Base-by-base conservation (phyloP, 371 early-diverging fungal genomes). In the Mortierella sp. region DNA sequence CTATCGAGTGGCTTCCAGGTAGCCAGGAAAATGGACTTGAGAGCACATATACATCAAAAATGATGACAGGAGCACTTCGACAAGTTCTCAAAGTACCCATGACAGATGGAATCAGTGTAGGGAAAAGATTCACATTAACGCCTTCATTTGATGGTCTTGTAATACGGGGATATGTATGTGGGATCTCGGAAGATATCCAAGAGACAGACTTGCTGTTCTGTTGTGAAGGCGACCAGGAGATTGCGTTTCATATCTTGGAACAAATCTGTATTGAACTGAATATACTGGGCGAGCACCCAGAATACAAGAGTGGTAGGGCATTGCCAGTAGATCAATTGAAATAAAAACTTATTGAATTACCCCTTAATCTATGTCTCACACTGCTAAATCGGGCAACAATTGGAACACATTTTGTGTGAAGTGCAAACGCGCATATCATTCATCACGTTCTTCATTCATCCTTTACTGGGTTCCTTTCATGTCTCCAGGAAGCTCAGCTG, bases 51-150 rank as follows among this genome's bases (percentile, higher is more conserved):
- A 64, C 55, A 15, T 60, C 58, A 5, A 45, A 41, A 19, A 79
- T 79, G 79, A 70, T 41, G 62, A 79, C 68, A 0, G 41, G 50
- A 4, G 45, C 60, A 7, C 59, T 79, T 61, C 79, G 79, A 24
- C 70, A 74, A 33, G 45, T 70, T 19, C 70, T 79, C 28, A 66
- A 70, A 9, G 71, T 79, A 1, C 79, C 74, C 1, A 68, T 45
- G 9, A 67, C 79, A 36, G 68, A 67, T n/a, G 74, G 79, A 1
- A 22, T 79, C 36, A 43, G 19, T 28, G 61, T 66, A 1, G 74
- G 71, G 10, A 74, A 63, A 57, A 33, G 55, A 24, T 70, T 79
- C 28, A 24, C 63, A 3, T 32, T 74, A 58, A 59, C 7, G 11
- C 65, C 79, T 5, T 50, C 55, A 2, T 38, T 62, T 63, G 45